These are phyloP conservation scores for Colletotrichum theobromicola DNA, from an alignment of 2,329 filamentous ascomycete species.

Conservation along the genomic window DNA sequence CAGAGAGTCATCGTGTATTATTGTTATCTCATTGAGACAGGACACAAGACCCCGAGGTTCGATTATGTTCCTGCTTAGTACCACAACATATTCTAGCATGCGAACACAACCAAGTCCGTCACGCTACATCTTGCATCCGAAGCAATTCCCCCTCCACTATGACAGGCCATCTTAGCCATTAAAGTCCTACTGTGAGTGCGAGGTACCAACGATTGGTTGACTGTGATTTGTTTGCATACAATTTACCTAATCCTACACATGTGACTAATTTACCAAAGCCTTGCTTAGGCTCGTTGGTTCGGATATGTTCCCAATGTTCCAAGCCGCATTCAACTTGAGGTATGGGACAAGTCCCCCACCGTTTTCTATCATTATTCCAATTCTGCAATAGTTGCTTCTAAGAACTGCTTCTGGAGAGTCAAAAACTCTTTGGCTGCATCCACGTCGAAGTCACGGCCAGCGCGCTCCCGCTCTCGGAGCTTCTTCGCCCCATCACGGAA, in stretches of 20 bases:
- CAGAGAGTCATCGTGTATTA: too few species aligned
- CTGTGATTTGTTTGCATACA: background rate
- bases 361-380: background rate
- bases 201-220: background rate
- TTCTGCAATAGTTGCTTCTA: background rate
- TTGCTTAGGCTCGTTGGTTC: background rate
- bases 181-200: background rate
- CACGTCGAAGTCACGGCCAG: background rate
- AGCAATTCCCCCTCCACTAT: background rate
- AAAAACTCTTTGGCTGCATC: background rate
- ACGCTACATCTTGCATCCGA: background rate
- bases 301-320: background rate
- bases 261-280: background rate
- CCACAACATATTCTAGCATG: background rate
- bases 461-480: background rate
- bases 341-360: background rate
- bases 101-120: background rate
- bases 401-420: background rate
- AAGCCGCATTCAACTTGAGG: background rate
- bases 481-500: slow-evolving; percentile 22
- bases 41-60: background rate
- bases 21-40: background rate
- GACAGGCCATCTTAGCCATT: fast-evolving
- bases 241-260: background rate
- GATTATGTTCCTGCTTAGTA: background rate